phyloP scores from a whole-genome alignment of 768 basidiomycete species.

The Suillus clintonianus region DNA sequence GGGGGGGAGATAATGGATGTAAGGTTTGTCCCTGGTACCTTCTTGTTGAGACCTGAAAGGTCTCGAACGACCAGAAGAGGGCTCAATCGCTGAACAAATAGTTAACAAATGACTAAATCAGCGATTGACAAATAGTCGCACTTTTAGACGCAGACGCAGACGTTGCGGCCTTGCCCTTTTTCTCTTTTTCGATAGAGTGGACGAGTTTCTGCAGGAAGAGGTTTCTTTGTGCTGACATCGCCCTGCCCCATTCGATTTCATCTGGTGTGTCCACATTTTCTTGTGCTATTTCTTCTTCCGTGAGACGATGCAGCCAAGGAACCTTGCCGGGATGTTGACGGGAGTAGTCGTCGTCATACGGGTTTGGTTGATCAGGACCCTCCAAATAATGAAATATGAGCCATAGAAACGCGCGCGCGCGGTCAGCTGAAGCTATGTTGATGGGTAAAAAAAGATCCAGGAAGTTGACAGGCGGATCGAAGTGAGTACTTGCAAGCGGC shows the following conservation, averaged over 20 bases:
- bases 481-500: slow-evolving; percentile 69
- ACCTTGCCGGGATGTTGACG: slow-evolving; percentile 59
- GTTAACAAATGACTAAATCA: neutral
- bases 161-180: slow-evolving; percentile 43
- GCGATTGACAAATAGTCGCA: slow-evolving; percentile 17
- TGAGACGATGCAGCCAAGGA: slow-evolving; percentile 58
- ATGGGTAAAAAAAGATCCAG: slow-evolving; percentile 85
- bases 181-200: slow-evolving; percentile 52
- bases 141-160: slow-evolving; percentile 34
- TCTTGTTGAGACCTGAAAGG: slow-evolving; percentile 23
- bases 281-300: slow-evolving; percentile 49
- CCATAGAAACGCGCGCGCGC: slow-evolving; percentile 83
- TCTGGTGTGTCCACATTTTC: slow-evolving; percentile 82
- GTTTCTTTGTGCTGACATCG: slow-evolving; percentile 74
- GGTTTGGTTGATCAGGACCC: slow-evolving; percentile 60
- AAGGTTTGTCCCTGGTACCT: slow-evolving; percentile 30
- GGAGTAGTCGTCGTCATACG: slow-evolving; percentile 73
- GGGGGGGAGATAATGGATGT: slow-evolving; percentile 36
- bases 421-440: slow-evolving; percentile 66
- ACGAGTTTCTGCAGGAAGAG: slow-evolving; percentile 72
- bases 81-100: slow-evolving; percentile 20
- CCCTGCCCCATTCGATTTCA: slow-evolving; percentile 76
- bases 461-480: slow-evolving; percentile 74
- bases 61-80: slow-evolving; percentile 27
- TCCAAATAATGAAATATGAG: slow-evolving; percentile 83